Percentiles rank a stretch among this genome's conserved stretches.
phyloP scores from a whole-genome alignment of 1,139 yeast species.

The Diutina neorugosa region DNA sequence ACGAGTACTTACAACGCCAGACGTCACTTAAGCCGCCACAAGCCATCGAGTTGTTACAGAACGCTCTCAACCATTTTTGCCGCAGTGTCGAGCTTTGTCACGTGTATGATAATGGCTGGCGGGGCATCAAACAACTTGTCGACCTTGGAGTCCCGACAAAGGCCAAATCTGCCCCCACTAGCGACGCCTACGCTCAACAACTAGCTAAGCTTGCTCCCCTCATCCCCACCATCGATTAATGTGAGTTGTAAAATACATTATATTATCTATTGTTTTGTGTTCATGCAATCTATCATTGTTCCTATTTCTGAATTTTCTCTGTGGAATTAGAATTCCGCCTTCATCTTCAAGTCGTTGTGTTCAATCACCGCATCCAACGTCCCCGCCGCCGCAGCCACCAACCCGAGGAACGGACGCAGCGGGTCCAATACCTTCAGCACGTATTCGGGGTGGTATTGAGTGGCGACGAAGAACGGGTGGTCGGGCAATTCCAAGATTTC shows the following conservation, averaged over 20 bases:
- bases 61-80: constrained; percentile 42
- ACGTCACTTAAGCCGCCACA: constrained; percentile 11
- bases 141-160: neutral
- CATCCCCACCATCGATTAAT: neutral
- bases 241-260: neutral
- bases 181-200: neutral
- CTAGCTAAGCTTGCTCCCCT: neutral
- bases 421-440: constrained; percentile 94
- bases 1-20: constrained; percentile 10
- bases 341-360: constrained; percentile 3
- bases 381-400: constrained; percentile 88
- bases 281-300: neutral
- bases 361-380: constrained; percentile 45
- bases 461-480: constrained; percentile 88
- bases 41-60: constrained; percentile 16
- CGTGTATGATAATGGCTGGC: constrained; percentile 61
- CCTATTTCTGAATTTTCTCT: neutral
- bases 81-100: constrained; percentile 71
- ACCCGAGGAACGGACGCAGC: constrained; percentile 90
- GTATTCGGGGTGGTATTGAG: constrained; percentile 98
- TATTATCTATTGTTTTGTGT: neutral
- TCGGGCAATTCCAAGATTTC: constrained; percentile 72
- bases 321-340: neutral
- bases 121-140: constrained; percentile 38
- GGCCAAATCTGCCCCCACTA: neutral